Evolutionary conservation across 306 rosid genomes (phyloP).

Genomic region (Trifolium subterraneum): DNA sequence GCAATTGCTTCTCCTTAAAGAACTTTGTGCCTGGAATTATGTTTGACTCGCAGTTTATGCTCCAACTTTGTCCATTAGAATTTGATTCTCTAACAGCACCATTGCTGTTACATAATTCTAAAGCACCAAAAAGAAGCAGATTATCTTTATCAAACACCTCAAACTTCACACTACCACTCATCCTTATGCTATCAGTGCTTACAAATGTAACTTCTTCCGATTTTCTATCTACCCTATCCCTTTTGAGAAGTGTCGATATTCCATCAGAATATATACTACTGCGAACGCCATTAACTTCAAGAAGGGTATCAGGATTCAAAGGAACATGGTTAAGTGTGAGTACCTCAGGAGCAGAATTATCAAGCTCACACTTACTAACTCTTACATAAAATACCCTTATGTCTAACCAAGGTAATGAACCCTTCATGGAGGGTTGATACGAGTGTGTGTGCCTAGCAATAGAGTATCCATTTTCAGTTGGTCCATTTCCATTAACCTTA

Average conservation of each 20-base stretch:
- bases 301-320: conserved; percentile 69
- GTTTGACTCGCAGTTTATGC: conserved; percentile 67
- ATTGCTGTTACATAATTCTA: conserved; percentile 56
- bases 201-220: conserved; percentile 86
- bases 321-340: conserved; percentile 77
- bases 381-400: conserved; percentile 74
- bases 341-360: conserved; percentile 65
- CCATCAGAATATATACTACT: conserved; percentile 64
- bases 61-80: conserved; percentile 60
- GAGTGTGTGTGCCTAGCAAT: conserved; percentile 57
- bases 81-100: conserved; percentile 49
- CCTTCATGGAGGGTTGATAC: conserved; percentile 56
- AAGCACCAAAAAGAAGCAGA: conserved; percentile 66
- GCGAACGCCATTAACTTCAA: conserved; percentile 82
- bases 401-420: conserved; percentile 76
- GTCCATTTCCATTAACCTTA: conserved; percentile 55
- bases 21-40: conserved; percentile 53
- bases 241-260: conserved; percentile 60
- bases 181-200: conserved; percentile 82
- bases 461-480: conserved; percentile 58
- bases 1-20: conserved; percentile 57
- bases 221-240: conserved; percentile 76
- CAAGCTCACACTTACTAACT: conserved; percentile 75
- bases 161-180: conserved; percentile 76
- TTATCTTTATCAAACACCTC: conserved; percentile 73